Base-by-base conservation (phyloP, 176 grass and related monocot species). In the Cymbopogon citratus region DNA sequence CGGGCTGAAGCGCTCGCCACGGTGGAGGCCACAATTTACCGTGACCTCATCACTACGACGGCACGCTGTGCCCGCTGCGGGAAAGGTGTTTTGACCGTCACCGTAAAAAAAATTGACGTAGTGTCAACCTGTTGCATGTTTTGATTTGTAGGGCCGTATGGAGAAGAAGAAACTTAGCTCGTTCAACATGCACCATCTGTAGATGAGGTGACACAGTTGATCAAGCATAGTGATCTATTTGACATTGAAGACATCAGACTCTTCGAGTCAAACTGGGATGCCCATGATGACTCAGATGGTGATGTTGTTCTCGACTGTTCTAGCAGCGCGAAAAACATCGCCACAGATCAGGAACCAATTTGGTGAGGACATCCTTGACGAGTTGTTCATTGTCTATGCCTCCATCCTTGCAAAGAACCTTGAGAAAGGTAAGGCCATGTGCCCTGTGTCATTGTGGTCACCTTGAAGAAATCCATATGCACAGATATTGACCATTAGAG, bases 201-300 rank as follows among this genome's bases (percentile, higher is more conserved):
- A 5, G 35, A 36, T 36, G 31, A 33, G 31, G 31, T 33, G 31
- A 33, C 31, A 33, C 1, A 33, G 3, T 33, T 33, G 31, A 33
- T 89, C 10, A 23, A 63, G 3, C 0, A 43, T 21, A 31, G 36
- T 12, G 76, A 48, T 12, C 29, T 81, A 3, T 82, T 85, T 12
- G 35, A 89, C 36, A 73, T 85, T 9, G 6, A 72, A 21, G 66
- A 75, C 24, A 23, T 54, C 3, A 18, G 65, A 11, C 54, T 73
- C 3, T 80, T 87, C 16, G 44, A 85, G 33, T 85, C 71, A 6
- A 87, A 77, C 27, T 78, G 28, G 83, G 86, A 89, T 51, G 77
- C 78, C 1, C 64, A 62, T 4, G 31, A 33, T 33, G 31, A 33
- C 31, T 33, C 31, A 33, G 57, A 83, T 6, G 5, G 35, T 5